These are phyloP conservation scores for Trichoderma atroviride DNA, from an alignment of 2,329 filamentous ascomycete genomes.

Conservation along the genomic window DNA sequence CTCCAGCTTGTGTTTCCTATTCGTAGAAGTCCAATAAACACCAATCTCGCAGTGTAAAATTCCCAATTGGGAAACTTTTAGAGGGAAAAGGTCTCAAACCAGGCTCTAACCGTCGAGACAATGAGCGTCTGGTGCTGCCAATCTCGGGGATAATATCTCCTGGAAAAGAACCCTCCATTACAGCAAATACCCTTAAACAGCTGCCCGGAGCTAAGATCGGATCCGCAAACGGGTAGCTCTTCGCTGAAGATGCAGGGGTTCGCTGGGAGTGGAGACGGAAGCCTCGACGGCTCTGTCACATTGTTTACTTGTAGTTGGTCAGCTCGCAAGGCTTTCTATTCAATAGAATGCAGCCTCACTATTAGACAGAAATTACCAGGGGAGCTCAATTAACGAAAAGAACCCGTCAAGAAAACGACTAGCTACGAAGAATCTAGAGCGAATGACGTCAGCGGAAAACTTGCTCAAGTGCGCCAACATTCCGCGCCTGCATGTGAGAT, in stretches of 20 bases:
- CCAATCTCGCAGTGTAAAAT: not conserved
- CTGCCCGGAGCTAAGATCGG: not conserved
- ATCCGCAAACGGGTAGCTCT: not conserved
- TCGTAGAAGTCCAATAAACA: not conserved
- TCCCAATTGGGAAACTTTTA: not conserved
- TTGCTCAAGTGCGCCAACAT: conserved; percentile 29
- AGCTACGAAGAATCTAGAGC: not conserved
- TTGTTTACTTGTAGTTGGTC: not conserved
- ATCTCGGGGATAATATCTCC: not conserved
- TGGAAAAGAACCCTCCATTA: not conserved
- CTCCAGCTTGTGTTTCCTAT: not conserved
- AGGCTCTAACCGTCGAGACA: not conserved
- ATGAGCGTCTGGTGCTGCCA: not conserved
- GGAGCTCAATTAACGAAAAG: not conserved
- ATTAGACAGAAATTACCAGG: not conserved
- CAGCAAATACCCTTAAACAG: not conserved
- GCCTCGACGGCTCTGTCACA: not conserved
- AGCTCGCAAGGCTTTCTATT: not conserved
- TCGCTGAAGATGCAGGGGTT: not conserved
- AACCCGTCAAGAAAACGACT: too few relatives aligned
- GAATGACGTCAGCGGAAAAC: conserved; percentile 37
- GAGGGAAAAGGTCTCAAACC: conserved; percentile 7
- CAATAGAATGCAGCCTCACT: not conserved
- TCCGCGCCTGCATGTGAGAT: conserved; percentile 37
- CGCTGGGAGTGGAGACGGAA: not conserved